These are phyloP conservation scores for Ustilago loliicola DNA, from an alignment of 1,284 basidiomycete genomes.

Conservation along the genomic window DNA sequence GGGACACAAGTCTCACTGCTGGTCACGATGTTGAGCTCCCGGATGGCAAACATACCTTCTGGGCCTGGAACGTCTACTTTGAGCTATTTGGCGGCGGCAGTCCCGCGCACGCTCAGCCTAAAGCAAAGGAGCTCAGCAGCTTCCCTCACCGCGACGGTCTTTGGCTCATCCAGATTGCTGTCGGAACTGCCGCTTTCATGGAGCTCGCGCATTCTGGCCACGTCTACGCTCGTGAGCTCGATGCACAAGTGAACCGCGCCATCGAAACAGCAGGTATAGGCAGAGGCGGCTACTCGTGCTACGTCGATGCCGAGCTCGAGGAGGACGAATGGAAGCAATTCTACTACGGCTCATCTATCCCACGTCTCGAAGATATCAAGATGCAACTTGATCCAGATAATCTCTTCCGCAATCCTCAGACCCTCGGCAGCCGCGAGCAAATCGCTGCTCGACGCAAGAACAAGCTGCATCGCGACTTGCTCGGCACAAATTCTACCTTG, in stretches of 20 bases:
- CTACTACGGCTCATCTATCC: conserved; percentile 55
- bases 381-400: conserved; percentile 54
- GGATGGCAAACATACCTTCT: conserved; percentile 34
- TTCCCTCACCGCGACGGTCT: conserved; percentile 58
- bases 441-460: conserved; percentile 26
- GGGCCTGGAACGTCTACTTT: conserved; percentile 65
- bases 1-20: conserved; percentile 36
- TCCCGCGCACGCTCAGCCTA: conserved; percentile 27
- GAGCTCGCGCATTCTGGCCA: conserved; percentile 36
- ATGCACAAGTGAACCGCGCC: conserved; percentile 35
- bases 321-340: conserved; percentile 49
- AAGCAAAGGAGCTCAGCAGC: conserved; percentile 37
- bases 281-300: conserved; percentile 55
- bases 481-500: background rate
- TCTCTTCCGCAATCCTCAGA: conserved; percentile 57
- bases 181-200: conserved; percentile 35
- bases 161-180: conserved; percentile 63
- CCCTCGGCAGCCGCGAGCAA: conserved; percentile 34
- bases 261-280: conserved; percentile 33
- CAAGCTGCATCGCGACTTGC: background rate
- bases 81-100: conserved; percentile 61
- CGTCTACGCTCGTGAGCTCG: conserved; percentile 34
- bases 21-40: conserved; percentile 28
- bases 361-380: conserved; percentile 52
- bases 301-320: conserved; percentile 54